Evolutionary conservation across 768 basidiomycete species (phyloP), one percentile per base, ranked within the genome.

Genomic region (Vararia minispora): DNA sequence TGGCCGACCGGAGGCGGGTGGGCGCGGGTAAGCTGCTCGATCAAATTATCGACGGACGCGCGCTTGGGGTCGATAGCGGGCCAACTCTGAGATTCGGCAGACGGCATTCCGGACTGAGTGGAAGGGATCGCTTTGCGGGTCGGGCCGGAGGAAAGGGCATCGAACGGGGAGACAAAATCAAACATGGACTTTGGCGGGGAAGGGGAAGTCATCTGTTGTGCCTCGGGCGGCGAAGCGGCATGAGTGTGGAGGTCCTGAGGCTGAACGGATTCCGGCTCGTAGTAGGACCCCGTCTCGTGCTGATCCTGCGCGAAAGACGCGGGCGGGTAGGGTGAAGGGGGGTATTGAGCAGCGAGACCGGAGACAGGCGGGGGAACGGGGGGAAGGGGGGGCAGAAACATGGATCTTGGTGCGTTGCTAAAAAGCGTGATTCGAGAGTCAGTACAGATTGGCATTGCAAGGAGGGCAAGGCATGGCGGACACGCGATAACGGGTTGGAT

Each of bases 111-210:
- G n/a, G n/a, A n/a, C n/a, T n/a, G n/a, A n/a, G n/a, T n/a, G n/a
- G n/a, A n/a, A 9, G 76, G 80, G 3, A 72, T 71, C 14, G 80
- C 75, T 54, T 84, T 85, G 55, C 85, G 83, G 64, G 80, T 82
- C 39, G 70, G 56, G 13, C 66, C 39, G 28, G 55, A 53, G 1
- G 53, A 24, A 32, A 89, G 68, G 18, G 82, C 85, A 48, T 90
- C 86, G 49, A 89, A 88, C 2, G 87, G 79, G 34, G 84, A 86
- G 35, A 80, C 69, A 44, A 84, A 89, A 27, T 88, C 84, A 49
- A 90, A 90, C 71, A 87, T 75, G 34, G 83, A 81, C 57, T 81
- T 79, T 50, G 76, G 79, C 17, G 79, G 71, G 28, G 80, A 78
- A 22, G 83, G 72, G 0, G 79, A 74, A 3, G 71, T 62, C 41